Conservation (phyloP, 768 basidiomycete species). For the Mycena haematopus region DNA sequence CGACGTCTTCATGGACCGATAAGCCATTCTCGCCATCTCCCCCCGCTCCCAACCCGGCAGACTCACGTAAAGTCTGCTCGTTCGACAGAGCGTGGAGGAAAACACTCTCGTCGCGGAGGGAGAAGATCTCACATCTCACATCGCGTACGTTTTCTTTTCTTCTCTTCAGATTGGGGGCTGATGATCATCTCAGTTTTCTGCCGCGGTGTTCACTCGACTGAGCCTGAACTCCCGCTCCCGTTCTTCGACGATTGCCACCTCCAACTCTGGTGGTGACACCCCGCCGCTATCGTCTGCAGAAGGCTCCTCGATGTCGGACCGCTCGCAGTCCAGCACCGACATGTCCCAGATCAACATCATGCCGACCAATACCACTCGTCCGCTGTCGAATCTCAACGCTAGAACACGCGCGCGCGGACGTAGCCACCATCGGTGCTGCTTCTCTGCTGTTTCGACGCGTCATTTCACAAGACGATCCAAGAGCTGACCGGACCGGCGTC, state of each 20-base stretch:
- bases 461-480: constrained; percentile 82
- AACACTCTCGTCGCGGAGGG: constrained; percentile 69
- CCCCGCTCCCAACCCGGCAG: too few species aligned
- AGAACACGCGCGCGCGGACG: constrained; percentile 55
- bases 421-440: constrained; percentile 73
- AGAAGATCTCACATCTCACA: constrained; percentile 63
- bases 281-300: constrained; percentile 75
- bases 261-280: constrained; percentile 67
- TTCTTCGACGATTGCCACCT: constrained; percentile 71
- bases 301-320: constrained; percentile 70
- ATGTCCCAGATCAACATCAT: constrained; percentile 62
- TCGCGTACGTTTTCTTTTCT: constrained; percentile 48
- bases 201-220: constrained; percentile 70
- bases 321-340: constrained; percentile 82
- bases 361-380: constrained; percentile 61
- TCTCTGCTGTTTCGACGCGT: constrained; percentile 56
- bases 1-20: too few species aligned
- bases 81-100: constrained; percentile 72
- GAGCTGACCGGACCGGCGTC: constrained; percentile 52
- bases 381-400: constrained; percentile 46
- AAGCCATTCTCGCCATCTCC: too few species aligned
- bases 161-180: constrained; percentile 11
- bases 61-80: constrained; percentile 64
- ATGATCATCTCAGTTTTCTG: constrained; percentile 43
- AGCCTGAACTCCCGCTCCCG: constrained; percentile 56